Conservation (phyloP, 2,329 filamentous ascomycete genomes). For the Penicillium sp. region DNA sequence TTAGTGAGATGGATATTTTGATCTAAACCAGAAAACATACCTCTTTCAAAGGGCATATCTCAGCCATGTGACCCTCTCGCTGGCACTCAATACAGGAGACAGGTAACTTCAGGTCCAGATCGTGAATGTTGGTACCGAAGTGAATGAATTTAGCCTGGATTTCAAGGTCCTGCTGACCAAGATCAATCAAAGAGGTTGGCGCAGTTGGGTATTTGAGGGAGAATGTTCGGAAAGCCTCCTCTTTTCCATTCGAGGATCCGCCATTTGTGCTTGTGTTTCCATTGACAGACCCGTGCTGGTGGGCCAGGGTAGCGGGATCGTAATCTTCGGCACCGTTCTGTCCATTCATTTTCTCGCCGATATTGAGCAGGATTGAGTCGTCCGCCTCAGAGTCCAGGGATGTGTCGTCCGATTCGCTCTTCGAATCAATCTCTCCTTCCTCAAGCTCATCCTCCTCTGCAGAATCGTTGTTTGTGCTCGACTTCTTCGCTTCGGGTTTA, state of each 20-base stretch:
- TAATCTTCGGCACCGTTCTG: slow-evolving; percentile 20
- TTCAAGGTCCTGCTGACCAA: slow-evolving; percentile 42
- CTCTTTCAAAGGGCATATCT: slow-evolving; percentile 46
- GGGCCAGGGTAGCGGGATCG: slow-evolving; percentile 22
- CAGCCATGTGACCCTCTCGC: slow-evolving; percentile 44
- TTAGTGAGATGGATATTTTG: slow-evolving; percentile 1
- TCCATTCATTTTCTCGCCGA: slow-evolving; percentile 28
- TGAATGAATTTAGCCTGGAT: slow-evolving; percentile 42
- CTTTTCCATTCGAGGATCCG: slow-evolving; percentile 24
- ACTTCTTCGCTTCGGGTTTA: slow-evolving; percentile 6
- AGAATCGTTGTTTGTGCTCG: neutral
- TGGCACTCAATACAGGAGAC: slow-evolving; percentile 47
- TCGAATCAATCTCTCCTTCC: slow-evolving; percentile 33
- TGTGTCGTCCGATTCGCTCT: slow-evolving; percentile 34
- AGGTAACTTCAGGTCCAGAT: slow-evolving; percentile 44
- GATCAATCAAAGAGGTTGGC: slow-evolving; percentile 39
- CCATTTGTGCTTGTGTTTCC: slow-evolving; percentile 9
- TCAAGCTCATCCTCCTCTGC: slow-evolving; percentile 18
- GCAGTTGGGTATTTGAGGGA: slow-evolving; percentile 36
- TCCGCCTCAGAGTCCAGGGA: slow-evolving; percentile 40
- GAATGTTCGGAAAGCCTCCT: slow-evolving; percentile 36
- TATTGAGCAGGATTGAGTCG: slow-evolving; percentile 46
- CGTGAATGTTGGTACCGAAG: slow-evolving; percentile 39
- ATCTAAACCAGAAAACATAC: slow-evolving; percentile 23
- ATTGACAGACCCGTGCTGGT: slow-evolving; percentile 9